Conservation (phyloP, 1,284 basidiomycete species). For the Psilocybe mexicana region DNA sequence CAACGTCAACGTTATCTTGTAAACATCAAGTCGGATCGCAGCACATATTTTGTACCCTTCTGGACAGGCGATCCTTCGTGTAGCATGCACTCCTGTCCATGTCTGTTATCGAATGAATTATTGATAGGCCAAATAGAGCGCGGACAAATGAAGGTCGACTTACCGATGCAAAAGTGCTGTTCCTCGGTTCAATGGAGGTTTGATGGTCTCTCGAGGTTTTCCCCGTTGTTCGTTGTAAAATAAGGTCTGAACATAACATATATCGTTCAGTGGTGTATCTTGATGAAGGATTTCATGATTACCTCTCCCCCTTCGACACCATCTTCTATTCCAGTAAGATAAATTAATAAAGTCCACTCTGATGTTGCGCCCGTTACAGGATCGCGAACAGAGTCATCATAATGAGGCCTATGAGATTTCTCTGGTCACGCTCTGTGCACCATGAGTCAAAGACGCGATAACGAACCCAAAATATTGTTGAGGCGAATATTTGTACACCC, state of each 20-base stretch:
- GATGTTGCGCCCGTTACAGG: slow-evolving; percentile 56
- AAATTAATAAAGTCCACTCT: slow-evolving; percentile 82
- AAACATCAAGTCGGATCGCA: slow-evolving; percentile 80
- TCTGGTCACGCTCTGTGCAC: not conserved
- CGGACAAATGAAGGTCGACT: slow-evolving; percentile 13
- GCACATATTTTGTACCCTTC: slow-evolving; percentile 73
- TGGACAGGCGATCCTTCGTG: slow-evolving; percentile 75
- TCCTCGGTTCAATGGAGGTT: slow-evolving; percentile 63
- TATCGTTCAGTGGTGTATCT: not conserved
- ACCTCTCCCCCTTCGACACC: slow-evolving; percentile 78
- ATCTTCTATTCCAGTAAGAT: slow-evolving; percentile 71
- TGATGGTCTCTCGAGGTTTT: slow-evolving; percentile 53
- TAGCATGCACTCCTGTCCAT: slow-evolving; percentile 73
- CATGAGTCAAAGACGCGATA: not conserved
- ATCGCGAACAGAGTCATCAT: slow-evolving; percentile 71
- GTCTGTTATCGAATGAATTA: slow-evolving; percentile 39
- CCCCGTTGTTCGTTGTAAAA: slow-evolving; percentile 66
- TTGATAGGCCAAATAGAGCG: not conserved
- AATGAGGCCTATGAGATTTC: slow-evolving; percentile 53
- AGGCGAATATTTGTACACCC: slow-evolving; percentile 68
- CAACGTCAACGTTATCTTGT: slow-evolving; percentile 30
- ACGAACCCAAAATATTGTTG: slow-evolving; percentile 68
- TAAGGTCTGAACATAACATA: slow-evolving; percentile 48
- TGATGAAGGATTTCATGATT: slow-evolving; percentile 12
- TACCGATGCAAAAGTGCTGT: slow-evolving; percentile 74